Evolutionary conservation across 306 rosid species (phyloP), one percentile per base, ranked within the genome.

Genomic region (Cicer pinnatifidum): DNA sequence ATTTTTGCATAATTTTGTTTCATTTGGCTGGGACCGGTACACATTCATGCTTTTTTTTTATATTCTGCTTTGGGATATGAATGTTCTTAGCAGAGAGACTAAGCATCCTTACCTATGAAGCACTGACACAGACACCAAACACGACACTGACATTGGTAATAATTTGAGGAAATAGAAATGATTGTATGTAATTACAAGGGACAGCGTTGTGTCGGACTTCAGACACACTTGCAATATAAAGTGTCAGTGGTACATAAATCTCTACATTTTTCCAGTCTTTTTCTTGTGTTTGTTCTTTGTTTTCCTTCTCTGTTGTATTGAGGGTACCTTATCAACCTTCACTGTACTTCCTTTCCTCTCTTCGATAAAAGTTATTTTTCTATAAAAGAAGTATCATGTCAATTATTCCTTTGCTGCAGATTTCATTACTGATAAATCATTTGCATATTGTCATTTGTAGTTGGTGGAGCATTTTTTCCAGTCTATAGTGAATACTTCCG

Each of bases 381-480:
- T 39, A 7, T 16, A 20, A 11, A 19, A 65, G 33, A 61, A 28
- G 53, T 15, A 3, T 35, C 8, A 2, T 76, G 13, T 47, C n/a
- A 1, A 43, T 17, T 75, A 2, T 63, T 69, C 47, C 38, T 33
- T 37, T 60, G 58, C 10, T 20, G 15, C 33, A 5, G 12, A 41
- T 69, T 6, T 70, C 40, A 3, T 15, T 6, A 33, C 15, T 69
- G 61, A 72, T 52, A 10, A 53, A 43, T 12, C 37, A 39, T 62
- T 51, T 64, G 41, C 40, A 71, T 56, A 64, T 41, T 71, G 61
- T 62, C 11, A 9, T 78, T 52, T 81, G 54, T 73, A 93, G 98
- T 78, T 93, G 88, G 98, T 93, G 91, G 96, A 93, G 81, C 98
- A 93, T 80, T 91, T 93, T 79, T 89, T 93, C 89, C 97, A 93